Base-by-base conservation (phyloP, 2,329 filamentous ascomycete genomes). In the Peltaster fructicola region DNA sequence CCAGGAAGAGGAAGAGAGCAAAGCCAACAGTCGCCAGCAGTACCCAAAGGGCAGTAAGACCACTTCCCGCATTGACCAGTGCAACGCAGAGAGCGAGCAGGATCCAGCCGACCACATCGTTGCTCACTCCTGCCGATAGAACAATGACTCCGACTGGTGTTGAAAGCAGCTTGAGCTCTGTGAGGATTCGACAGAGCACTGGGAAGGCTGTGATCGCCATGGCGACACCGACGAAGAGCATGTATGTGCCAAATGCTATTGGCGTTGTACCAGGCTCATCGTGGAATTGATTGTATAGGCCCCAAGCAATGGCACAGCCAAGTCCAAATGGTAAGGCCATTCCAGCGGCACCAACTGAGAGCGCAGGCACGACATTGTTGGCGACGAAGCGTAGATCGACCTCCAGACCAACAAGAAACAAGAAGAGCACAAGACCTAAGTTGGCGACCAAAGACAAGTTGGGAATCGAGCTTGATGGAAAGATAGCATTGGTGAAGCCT, bases 101-200 rank as follows among this genome's bases (percentile, higher is more conserved):
- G 36, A 93, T 74, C 85, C 85, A 95, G 29, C 80, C 79, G 3
- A 76, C 69, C 9, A 88, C 81, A 44, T 95, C 85, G 46, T 95
- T 93, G 2, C 80, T 81, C 8, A 93, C 82, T 25, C 85, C 85
- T 5, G 84, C 84, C 3, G 84, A 82, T 6, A 93, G 62, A 2
- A 84, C 78, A 17, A 90, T 90, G 17, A 92, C 68, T 43, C 84
- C 84, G 4, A 92, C 84, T 1, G 74, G 67, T 2, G 81, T 88
- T 27, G 66, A 57, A 4, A 95, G 69, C 24, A 95, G 60, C 40
- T 92, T 88, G 26, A 95, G 59, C 50, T 92, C 84, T 0, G 81
- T 85, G 36, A 95, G 57, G 37, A 95, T 95, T 48, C 85, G 78
- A 44, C 85, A 93, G 8, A 95, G 66, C 1, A 95, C 85, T 0